Conservation (phyloP, 129 eudicot species). For the Pseudognaphalium luteoalbum region DNA sequence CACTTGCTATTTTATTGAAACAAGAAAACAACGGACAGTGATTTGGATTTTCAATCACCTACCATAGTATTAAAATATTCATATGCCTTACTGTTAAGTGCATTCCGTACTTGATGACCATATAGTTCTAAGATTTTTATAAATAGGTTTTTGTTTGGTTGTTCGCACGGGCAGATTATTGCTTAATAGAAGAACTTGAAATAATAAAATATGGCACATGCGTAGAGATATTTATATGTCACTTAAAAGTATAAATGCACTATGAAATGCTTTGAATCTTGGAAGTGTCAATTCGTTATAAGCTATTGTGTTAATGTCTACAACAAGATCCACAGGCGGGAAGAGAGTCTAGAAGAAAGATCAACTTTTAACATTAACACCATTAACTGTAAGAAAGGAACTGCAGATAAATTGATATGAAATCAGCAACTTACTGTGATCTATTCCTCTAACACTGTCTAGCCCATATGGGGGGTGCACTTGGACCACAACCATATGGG, state of each 20-base stretch:
- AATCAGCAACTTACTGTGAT: constrained; percentile 65
- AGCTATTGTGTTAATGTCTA: constrained; percentile 33
- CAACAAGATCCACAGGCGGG: constrained; percentile 98
- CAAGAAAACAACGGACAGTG: no score
- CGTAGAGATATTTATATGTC: neutral
- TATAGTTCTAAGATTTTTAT: no score
- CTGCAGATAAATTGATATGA: no score
- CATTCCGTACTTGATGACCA: no score
- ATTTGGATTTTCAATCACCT: no score
- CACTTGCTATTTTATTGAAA: no score
- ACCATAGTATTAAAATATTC: no score
- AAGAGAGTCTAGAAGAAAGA: constrained; percentile 50
- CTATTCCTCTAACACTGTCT: constrained; percentile 66
- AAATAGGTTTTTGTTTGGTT: no score
- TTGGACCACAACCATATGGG: constrained; percentile 76
- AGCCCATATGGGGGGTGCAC: constrained; percentile 57
- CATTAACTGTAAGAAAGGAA: neutral
- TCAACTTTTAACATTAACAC: neutral
- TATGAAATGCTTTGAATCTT: neutral
- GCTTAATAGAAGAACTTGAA: no score
- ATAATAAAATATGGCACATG: neutral
- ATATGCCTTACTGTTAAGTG: no score
- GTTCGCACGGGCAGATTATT: no score
- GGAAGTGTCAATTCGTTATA: neutral
- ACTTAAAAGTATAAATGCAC: constrained; percentile 9